Percentiles rank a stretch among this genome's conserved stretches.
Conservation (phyloP, 495 filamentous ascomycete species). For the Aspergillus coremiiformis region DNA sequence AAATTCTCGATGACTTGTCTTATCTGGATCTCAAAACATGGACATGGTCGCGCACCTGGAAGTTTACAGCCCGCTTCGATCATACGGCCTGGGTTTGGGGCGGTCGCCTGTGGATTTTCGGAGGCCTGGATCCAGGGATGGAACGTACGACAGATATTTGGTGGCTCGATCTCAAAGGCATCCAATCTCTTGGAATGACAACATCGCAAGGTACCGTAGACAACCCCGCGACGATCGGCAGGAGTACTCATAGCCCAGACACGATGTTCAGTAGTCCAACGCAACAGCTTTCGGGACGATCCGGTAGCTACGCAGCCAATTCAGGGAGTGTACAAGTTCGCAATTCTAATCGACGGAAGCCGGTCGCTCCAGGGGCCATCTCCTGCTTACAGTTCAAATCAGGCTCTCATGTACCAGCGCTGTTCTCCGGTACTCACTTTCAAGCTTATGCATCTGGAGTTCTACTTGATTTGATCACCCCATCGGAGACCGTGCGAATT, state of each 20-base stretch:
- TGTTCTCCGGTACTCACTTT: conserved; percentile 85
- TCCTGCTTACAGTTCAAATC: conserved; percentile 84
- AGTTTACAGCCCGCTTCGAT: conserved; percentile 87
- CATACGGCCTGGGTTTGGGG: conserved; percentile 89
- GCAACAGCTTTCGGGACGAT: conserved; percentile 42
- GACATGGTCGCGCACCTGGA: conserved; percentile 96
- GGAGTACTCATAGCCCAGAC: conserved; percentile 39
- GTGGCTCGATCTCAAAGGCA: conserved; percentile 92
- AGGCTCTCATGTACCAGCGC: conserved; percentile 77
- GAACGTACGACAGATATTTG: conserved; percentile 90
- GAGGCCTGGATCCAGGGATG: conserved; percentile 89
- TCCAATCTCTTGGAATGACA: conserved; percentile 69
- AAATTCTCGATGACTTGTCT: conserved; percentile 87
- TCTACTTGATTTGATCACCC: conserved; percentile 87
- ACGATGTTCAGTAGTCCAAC: conserved; percentile 34
- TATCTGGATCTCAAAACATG: conserved; percentile 95
- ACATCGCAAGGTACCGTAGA: conserved; percentile 61
- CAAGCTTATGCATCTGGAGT: conserved; percentile 91
- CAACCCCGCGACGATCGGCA: conserved; percentile 20
- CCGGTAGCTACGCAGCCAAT: conserved; percentile 79
- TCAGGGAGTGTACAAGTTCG: conserved; percentile 80
- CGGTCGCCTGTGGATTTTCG: conserved; percentile 94
- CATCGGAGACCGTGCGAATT: conserved; percentile 71
- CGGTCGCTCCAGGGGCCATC: conserved; percentile 78
- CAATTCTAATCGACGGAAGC: conserved; percentile 59